Percentiles rank a stretch among this genome's conserved stretches.
Conservation (phyloP, 345 rosid species). For the Moricandia moricandioides region DNA sequence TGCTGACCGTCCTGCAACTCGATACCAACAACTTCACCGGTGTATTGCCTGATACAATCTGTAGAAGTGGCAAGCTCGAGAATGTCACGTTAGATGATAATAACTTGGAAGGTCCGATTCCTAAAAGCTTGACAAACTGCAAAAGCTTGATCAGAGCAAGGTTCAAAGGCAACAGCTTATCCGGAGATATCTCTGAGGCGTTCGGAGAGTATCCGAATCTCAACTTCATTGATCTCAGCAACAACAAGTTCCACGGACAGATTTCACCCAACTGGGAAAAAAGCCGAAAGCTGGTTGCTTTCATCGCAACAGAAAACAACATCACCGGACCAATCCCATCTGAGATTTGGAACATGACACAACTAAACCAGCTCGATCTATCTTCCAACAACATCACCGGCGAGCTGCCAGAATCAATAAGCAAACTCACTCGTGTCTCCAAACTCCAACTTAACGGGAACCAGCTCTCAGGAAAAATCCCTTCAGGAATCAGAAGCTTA, state of each 20-base stretch:
- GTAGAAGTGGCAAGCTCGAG: constrained; percentile 40
- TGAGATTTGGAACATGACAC: constrained; percentile 37
- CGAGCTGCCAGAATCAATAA: constrained; percentile 27
- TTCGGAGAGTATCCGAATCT: constrained; percentile 42
- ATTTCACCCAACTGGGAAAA: constrained; percentile 42
- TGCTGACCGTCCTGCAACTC: constrained; percentile 37
- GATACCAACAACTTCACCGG: constrained; percentile 40
- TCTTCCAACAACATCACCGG: constrained; percentile 35
- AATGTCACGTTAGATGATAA: constrained; percentile 39
- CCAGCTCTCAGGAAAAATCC: constrained; percentile 31
- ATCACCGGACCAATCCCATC: constrained; percentile 41
- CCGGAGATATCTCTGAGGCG: constrained; percentile 40
- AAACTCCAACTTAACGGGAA: constrained; percentile 23
- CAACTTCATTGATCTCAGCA: constrained; percentile 39
- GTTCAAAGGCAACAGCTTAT: constrained; percentile 35
- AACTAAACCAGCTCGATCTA: constrained; percentile 28
- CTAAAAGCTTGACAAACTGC: constrained; percentile 41
- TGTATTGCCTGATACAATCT: constrained; percentile 42
- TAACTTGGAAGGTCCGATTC: constrained; percentile 37
- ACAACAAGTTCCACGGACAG: constrained; percentile 41
- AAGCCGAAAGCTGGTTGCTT: constrained; percentile 36
- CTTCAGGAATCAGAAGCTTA: constrained; percentile 32
- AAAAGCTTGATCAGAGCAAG: constrained; percentile 42
- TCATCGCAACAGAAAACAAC: constrained; percentile 32
- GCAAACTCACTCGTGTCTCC: constrained; percentile 14